Evolutionary conservation across 768 basidiomycete species (phyloP).

Genomic region (Trametes cinnabarina): DNA sequence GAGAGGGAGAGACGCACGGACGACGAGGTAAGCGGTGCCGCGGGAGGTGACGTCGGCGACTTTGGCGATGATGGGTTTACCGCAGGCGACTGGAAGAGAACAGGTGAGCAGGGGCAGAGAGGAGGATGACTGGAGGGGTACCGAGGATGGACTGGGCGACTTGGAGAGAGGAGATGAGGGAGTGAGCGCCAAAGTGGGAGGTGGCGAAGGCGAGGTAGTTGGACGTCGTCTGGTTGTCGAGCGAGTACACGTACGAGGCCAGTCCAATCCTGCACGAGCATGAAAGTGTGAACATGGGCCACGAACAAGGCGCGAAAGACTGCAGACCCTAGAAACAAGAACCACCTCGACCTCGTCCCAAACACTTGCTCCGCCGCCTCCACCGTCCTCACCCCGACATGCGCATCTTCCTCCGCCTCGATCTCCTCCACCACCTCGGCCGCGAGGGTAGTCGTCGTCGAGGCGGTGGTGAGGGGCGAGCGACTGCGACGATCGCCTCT

Average conservation of each 20-base stretch:
- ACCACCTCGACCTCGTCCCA: conserved; percentile 23
- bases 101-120: conserved; percentile 15
- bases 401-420: conserved; percentile 23
- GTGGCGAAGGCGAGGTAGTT: conserved; percentile 42
- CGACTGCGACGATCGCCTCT: conserved; percentile 4
- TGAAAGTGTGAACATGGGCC: neutral
- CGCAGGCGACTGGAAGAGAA: conserved; percentile 17
- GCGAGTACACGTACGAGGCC: conserved; percentile 74
- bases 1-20: conserved; percentile 39
- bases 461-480: conserved; percentile 6
- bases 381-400: conserved; percentile 24
- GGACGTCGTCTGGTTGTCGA: conserved; percentile 69
- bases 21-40: conserved; percentile 46
- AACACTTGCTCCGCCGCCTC: conserved; percentile 26
- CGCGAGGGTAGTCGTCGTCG: conserved; percentile 1
- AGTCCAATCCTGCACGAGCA: conserved; percentile 43
- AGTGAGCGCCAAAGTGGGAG: conserved; percentile 26
- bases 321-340: conserved; percentile 25
- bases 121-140: conserved; percentile 47
- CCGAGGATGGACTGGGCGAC: conserved; percentile 33
- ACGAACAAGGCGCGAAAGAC: neutral
- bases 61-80: conserved; percentile 53
- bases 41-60: conserved; percentile 52
- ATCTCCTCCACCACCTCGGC: conserved; percentile 15
- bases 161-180: conserved; percentile 27